phyloP scores from a whole-genome alignment of 148 eudicot species.

The Rhododendron simsii region DNA sequence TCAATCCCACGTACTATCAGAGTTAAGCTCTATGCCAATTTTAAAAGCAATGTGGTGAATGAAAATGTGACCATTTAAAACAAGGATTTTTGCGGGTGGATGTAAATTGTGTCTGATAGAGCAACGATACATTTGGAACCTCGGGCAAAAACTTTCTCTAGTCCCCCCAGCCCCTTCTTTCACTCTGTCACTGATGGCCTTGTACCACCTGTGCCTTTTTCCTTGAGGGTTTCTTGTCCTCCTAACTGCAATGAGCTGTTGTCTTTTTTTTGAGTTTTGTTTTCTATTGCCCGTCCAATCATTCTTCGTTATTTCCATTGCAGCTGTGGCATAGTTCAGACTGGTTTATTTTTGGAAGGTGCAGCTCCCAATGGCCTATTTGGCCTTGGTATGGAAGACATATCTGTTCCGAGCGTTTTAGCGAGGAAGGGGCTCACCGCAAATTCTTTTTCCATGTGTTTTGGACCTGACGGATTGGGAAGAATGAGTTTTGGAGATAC shows the following conservation, averaged over 20 bases:
- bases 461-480: constrained; percentile 58
- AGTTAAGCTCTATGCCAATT: neutral
- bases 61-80: neutral
- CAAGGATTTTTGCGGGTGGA: neutral
- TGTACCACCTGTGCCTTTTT: neutral
- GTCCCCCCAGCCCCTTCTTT: neutral
- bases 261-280: neutral
- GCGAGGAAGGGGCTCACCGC: constrained; percentile 56
- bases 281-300: neutral
- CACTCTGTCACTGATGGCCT: neutral
- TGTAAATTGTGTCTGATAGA: neutral
- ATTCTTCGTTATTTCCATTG: constrained; percentile 14
- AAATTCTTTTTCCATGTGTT: constrained; percentile 96
- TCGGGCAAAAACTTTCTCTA: neutral
- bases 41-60: neutral
- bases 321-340: constrained; percentile 77
- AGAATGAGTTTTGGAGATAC: constrained; percentile 88
- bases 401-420: constrained; percentile 78
- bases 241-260: neutral
- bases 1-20: neutral
- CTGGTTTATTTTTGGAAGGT: constrained; percentile 73
- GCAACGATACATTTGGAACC: neutral
- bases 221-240: neutral
- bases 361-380: constrained; percentile 91
- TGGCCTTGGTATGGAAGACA: constrained; percentile 65